phyloP scores from a whole-genome alignment of 139 green algal genomes.

The Coccomyxa sp. region DNA sequence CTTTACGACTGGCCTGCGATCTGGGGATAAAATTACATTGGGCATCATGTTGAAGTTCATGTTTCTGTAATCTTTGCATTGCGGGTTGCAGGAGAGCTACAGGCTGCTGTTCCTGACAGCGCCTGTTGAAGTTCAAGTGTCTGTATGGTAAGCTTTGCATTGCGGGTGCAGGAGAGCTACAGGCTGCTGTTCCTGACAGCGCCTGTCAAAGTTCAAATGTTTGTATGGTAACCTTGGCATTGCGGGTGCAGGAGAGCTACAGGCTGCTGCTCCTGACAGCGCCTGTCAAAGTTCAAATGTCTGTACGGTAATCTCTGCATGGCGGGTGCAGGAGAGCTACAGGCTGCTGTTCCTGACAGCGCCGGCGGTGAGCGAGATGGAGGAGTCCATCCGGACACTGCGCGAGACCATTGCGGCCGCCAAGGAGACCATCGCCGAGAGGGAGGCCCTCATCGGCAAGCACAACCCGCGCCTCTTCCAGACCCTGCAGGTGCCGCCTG shows the following conservation, averaged over 20 bases:
- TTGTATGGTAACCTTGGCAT: background rate
- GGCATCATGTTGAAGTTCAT: too few species aligned
- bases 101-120: background rate
- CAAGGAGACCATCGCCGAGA: slow-evolving; percentile 29
- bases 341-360: slow-evolving; percentile 25
- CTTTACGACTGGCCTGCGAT: too few species aligned
- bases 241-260: background rate
- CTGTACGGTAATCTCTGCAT: background rate
- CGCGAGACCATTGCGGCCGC: slow-evolving; percentile 37
- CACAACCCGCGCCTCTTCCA: slow-evolving; percentile 55
- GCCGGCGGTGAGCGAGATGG: slow-evolving; percentile 41
- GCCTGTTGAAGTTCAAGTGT: background rate
- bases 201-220: background rate
- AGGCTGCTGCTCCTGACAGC: background rate
- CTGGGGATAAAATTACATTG: too few species aligned
- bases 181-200: background rate
- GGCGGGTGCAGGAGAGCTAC: slow-evolving; percentile 33
- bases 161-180: background rate
- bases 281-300: background rate
- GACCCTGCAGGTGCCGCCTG: slow-evolving; percentile 24
- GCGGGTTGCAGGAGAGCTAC: background rate
- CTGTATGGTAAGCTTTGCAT: background rate
- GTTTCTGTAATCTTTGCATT: background rate
- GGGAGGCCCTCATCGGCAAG: slow-evolving; percentile 40
- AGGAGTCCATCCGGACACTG: slow-evolving; percentile 48